Evolutionary conservation across 345 rosid species (phyloP).

Genomic region (Psidium guajava): DNA sequence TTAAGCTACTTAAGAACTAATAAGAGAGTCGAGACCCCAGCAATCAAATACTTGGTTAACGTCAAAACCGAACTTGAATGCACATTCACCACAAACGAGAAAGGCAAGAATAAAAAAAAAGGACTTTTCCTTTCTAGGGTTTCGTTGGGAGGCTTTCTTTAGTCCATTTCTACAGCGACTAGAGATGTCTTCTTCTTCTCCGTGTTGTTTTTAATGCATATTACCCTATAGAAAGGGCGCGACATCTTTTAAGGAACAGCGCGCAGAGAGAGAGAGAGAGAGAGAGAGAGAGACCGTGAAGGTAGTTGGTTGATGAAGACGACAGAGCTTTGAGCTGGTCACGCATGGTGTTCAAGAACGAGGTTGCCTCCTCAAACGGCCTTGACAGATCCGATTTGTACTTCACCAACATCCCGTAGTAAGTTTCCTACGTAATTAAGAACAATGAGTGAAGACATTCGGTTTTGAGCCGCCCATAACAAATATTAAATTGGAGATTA

Average conservation of each 20-base stretch:
- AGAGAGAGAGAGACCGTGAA: constrained; percentile 12
- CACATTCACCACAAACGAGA: neutral
- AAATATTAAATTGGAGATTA: neutral
- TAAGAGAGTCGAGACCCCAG: neutral
- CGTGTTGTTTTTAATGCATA: neutral
- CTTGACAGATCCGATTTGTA: constrained; percentile 31
- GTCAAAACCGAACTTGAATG: neutral
- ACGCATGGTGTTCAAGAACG: constrained; percentile 29
- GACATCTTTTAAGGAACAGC: neutral
- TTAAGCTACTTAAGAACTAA: neutral
- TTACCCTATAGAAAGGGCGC: neutral
- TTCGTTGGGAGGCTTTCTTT: neutral
- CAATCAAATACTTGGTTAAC: neutral
- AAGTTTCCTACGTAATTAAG: constrained; percentile 19
- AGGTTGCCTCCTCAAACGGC: constrained; percentile 40
- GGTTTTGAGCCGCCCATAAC: neutral
- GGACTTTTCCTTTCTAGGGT: neutral
- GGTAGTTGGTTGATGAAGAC: neutral
- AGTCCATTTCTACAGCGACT: neutral
- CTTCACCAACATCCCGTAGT: constrained; percentile 30
- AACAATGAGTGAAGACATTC: neutral
- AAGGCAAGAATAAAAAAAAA: neutral
- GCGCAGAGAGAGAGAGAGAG: neutral
- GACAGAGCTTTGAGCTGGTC: constrained; percentile 27
- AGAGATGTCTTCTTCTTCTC: neutral